Base-by-base conservation (phyloP, 148 eudicot species). In the Persicaria tinctoria region DNA sequence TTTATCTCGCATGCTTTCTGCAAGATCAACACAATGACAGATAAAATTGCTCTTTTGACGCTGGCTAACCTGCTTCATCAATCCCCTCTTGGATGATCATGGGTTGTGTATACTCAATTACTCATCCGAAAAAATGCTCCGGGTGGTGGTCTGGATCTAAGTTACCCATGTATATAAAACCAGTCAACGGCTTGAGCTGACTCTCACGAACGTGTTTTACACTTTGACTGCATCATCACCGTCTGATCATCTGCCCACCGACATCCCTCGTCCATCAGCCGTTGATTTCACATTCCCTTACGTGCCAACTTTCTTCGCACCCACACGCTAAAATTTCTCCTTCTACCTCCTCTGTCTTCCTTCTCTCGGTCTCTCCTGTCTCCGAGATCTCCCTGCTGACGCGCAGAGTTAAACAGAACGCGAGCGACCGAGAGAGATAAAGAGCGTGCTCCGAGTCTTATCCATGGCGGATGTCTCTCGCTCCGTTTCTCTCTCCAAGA, bases 401-500 rank as follows among this genome's bases (percentile, higher is more conserved):
- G 4, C 72, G 72, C 51, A 69, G 50, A 45, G 72, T 10, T 47
- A 8, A 16, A 68, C 6, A 64, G 16, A 64, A 27, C 20, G 20
- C 6, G 5, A 27, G 46, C 6, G n/a, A 14, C 14, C 4, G 46
- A 2, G 50, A 69, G 27, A 46, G 8, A 8, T 11, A 44, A n/a
- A 14, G 50, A n/a, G 72, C 4, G 72, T 13, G 72, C 72, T 68
- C 17, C 9, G 50, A 44, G 47, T 5, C 72, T 45, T 45, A 69
- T 46, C 76, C 45, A 84, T 84, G 87, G 80, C 84, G 56, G 84
- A 84, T 56, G 84, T 81, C 71, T 41, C 74, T 45, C 80, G 82
- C 69, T 80, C 78, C 13, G 63, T 69, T 73, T 68, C 81, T 78
- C 68, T 73, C 16, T 56, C 78, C 27, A 86, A 80, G 77, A 83